Base-by-base conservation (phyloP, 2,329 filamentous ascomycete species). In the Hypoxylon sp. region DNA sequence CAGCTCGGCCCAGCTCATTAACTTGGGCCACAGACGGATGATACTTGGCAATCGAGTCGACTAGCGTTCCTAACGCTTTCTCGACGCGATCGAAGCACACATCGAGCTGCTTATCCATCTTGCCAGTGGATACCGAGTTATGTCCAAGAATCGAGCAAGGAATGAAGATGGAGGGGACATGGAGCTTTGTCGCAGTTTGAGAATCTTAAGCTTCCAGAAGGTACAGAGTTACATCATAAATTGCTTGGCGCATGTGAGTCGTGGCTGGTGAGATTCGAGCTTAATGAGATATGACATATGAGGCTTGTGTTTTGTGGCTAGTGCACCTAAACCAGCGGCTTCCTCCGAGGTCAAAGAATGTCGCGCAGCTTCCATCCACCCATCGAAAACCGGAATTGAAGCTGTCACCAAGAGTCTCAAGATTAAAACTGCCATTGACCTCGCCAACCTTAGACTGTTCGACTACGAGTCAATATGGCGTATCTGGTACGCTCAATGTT, bases 21-120 rank as follows among this genome's bases (percentile, higher is more conserved):
- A 90, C 91, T 25, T 90, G 87, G 34, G 83, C 79, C 3, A 87
- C 81, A 5, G 90, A 92, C 0, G 93, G 92, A 73, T 94, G 93
- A 79, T 94, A 95, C 69, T 93, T 91, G 5, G 91, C 85, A 67
- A 96, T 91, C 0, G 92, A 94, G 76, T 94, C 91, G 71, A 94
- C 90, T 32, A 96, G 83, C 27, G 82, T 88, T 11, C 86, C 85
- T 19, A 96, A 82, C 0, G 88, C 87, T 73, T 85, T 87, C 72
- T 91, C 90, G 29, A 92, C 81, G 51, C 88, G 86, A 75, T 90
- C 87, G 65, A 92, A 90, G 72, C 86, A 87, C 47, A 74, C 76
- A 68, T 91, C 87, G 5, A 92, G 83, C 51, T 85, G 80, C 48
- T 83, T 83, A 69, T 92, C 87, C 90, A 92, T 92, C 29, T 53